A percentile compares a stretch with the other conserved stretches of the same genome.
These are phyloP conservation scores for Haberlea rhodopensis DNA, from an alignment of 257 asterid species.

Conservation along the genomic window DNA sequence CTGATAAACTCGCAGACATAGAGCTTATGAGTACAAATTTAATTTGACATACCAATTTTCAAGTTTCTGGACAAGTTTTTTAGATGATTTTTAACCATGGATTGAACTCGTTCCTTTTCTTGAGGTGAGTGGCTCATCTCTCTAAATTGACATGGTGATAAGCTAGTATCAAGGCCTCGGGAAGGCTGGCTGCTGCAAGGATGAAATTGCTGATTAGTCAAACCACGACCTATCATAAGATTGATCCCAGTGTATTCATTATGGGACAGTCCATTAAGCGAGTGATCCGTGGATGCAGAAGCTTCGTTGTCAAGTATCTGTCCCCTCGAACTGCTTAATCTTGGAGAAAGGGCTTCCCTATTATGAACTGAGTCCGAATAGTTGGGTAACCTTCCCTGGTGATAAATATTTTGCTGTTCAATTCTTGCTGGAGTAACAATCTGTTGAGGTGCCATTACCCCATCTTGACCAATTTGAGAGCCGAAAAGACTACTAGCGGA, in stretches of 20 bases:
- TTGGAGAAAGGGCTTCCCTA: constrained; percentile 36
- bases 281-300: constrained; percentile 52
- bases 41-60: constrained; percentile 35
- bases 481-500: constrained; percentile 42
- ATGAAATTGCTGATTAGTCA: constrained; percentile 57
- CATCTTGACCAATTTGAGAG: constrained; percentile 40
- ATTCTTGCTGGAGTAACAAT: constrained; percentile 28
- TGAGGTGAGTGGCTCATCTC: constrained; percentile 54
- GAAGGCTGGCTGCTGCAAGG: constrained; percentile 52
- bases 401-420: constrained; percentile 30
- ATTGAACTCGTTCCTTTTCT: constrained; percentile 44
- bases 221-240: constrained; percentile 37
- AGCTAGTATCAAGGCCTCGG: constrained; percentile 43
- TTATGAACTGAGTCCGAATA: constrained; percentile 23
- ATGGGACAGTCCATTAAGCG: constrained; percentile 37
- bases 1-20: background rate
- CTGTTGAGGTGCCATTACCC: constrained; percentile 37
- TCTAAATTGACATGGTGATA: constrained; percentile 44
- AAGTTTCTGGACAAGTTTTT: constrained; percentile 39
- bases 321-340: constrained; percentile 44
- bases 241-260: constrained; percentile 44
- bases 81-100: constrained; percentile 40
- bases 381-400: constrained; percentile 41
- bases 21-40: constrained; percentile 3
- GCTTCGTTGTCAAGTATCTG: constrained; percentile 45